Evolutionary conservation across 2,329 filamentous ascomycete species (phyloP), one percentile per base, ranked within the genome.

Genomic region (Cercospora sojina): DNA sequence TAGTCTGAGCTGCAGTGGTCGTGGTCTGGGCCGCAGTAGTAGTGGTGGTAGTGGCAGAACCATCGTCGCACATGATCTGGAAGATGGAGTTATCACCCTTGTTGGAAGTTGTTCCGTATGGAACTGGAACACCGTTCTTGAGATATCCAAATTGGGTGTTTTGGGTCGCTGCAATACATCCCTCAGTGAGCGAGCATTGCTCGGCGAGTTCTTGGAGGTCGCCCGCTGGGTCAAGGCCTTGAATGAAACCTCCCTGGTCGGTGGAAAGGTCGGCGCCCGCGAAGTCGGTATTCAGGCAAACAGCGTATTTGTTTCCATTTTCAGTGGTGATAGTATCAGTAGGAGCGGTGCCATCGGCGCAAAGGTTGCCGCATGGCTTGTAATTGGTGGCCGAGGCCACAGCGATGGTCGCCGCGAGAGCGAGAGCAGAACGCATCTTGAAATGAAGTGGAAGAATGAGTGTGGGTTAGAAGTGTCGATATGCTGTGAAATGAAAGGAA

Each of bases 351-450:
- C 53, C 53, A 12, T 16, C 53, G 12, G 53, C 53, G 12, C 53
- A 56, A 20, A 56, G 53, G 13, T 56, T 32, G 53, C 53, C 53
- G 53, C 53, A 56, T 32, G 53, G 53, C 53, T 32, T 56, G 27
- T 31, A 18, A 16, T 32, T 56, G 27, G 53, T 56, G 31, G 53
- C 53, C 7, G 53, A 56, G 27, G 5, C 53, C 31, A 56, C 53
- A 56, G 53, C 53, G n/a, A 56, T 35, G 27, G 27, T 56, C 53
- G 53, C 53, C 32, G 53, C 53, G 31, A 56, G 53, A 35, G 18
- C 27, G 31, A 56, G 25, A 56, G 31, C 6, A 16, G 29, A 56
- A 56, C 53, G 53, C 53, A 56, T 56, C 27, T 56, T 56, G 53
- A 12, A 56, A 51, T 13, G 10, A 25, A 51, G 47, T 56, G 10